Base-by-base conservation (phyloP, 78 protist genomes). In the Polysphondylium violaceum region DNA sequence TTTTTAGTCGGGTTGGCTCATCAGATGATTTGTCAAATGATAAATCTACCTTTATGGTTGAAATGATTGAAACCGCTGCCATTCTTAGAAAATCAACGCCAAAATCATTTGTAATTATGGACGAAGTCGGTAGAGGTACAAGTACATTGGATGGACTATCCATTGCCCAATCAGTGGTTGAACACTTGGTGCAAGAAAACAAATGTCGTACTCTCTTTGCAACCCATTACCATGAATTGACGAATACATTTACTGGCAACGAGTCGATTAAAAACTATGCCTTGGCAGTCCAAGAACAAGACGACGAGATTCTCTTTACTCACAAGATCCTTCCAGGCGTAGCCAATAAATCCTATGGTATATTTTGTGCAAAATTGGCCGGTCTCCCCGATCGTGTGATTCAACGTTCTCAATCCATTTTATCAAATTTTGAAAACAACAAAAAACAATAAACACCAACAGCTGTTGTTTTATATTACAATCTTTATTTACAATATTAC, bases 111-210 rank as follows among this genome's bases (percentile, higher is more conserved):
- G 96, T 98, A 14, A 77, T 98, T 2, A 75, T 98, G 64, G 99
- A 98, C 60, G 99, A 98, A 68, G 96, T 97, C 0, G 99, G 99
- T 6, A 56, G 99, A n/a, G 99, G 99, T n/a, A 98, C 99, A 0
- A 38, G 89, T 7, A 98, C 99, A 0, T 79, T 74, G 27, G 99
- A 98, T 43, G 99, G 99, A 7, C 76, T 86, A 3, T 97, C 98
- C 29, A 87, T 98, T 35, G 99, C 99, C 2, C 93, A 85, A 21
- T 90, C 99, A 9, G 58, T 92, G 17, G 38, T 92, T 16, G 76
- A 97, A 53, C 47, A 88, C 23, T 44, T 98, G 6, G 55, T 83
- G 25, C 31, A 40, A 56, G 27, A 19, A 14, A 23, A 29, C 44
- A 12, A 36, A 41, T 55, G 67, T 74, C 17, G 87, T 23, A 74